These are phyloP conservation scores for Xylaria sp. DNA, from an alignment of 2,329 filamentous ascomycete species.

Conservation along the genomic window DNA sequence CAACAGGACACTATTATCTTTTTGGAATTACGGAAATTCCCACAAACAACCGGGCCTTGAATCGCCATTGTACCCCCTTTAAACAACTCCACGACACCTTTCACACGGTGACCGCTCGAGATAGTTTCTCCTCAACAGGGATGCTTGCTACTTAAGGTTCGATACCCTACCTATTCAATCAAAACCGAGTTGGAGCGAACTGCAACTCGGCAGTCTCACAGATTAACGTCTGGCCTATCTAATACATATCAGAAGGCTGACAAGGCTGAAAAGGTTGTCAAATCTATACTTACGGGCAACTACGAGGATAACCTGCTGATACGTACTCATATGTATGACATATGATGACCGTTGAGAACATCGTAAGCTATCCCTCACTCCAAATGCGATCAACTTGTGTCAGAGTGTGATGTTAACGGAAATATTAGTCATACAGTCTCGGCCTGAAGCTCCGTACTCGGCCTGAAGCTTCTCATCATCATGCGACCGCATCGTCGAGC, in stretches of 20 bases:
- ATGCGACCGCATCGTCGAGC: not conserved
- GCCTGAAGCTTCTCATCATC: not conserved
- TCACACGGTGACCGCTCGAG: not conserved
- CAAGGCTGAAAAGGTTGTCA: constrained; percentile 8
- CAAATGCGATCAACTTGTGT: too few species aligned
- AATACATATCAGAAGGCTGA: constrained; percentile 12
- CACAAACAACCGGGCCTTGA: not conserved
- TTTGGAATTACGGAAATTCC: too few species aligned
- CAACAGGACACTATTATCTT: too few species aligned
- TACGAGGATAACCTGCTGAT: too few species aligned
- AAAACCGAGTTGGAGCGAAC: not conserved
- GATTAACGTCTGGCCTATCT: not conserved
- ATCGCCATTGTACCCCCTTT: not conserved
- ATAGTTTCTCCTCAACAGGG: not conserved
- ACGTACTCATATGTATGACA: too few species aligned
- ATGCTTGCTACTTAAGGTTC: not conserved
- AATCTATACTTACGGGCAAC: too few species aligned
- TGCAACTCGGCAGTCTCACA: too few species aligned
- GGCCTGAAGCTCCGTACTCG: not conserved
- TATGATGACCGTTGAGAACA: too few species aligned
- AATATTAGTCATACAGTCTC: not conserved
- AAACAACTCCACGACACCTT: not conserved
- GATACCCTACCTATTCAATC: not conserved
- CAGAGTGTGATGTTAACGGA: not conserved
- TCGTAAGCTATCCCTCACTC: not conserved